A percentile compares a stretch with the other conserved stretches of the same genome.
Conservation (phyloP, 1,284 basidiomycete genomes). For the Ganoderma sp. region DNA sequence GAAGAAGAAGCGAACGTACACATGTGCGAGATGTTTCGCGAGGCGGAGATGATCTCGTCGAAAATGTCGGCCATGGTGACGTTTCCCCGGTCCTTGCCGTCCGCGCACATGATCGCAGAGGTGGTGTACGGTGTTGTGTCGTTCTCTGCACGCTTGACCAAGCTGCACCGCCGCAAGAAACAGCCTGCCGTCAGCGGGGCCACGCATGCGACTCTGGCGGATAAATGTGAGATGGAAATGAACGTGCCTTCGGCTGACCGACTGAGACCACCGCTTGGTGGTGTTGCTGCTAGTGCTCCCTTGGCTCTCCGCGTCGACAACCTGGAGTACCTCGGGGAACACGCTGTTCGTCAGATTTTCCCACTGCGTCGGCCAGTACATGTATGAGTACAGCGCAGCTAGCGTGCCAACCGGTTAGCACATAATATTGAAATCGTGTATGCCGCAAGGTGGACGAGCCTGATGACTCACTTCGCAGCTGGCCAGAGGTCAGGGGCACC, state of each 20-base stretch:
- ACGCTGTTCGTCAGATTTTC: slow-evolving; percentile 10
- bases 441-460: neutral
- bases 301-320: slow-evolving; percentile 18
- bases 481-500: slow-evolving; percentile 12
- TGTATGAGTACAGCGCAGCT: neutral
- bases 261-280: slow-evolving; percentile 17
- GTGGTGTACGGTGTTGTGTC: neutral
- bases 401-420: neutral
- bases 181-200: neutral
- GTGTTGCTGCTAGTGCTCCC: slow-evolving; percentile 13
- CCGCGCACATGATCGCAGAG: slow-evolving; percentile 29
- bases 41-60: slow-evolving; percentile 22
- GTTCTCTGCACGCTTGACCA: neutral
- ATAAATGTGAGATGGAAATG: too few relatives aligned
- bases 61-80: slow-evolving; percentile 29
- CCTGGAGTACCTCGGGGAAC: slow-evolving; percentile 22
- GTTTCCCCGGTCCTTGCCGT: slow-evolving; percentile 25
- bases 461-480: slow-evolving; percentile 14
- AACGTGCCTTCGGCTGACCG: neutral
- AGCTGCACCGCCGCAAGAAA: neutral
- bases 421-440: neutral
- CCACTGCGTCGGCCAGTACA: slow-evolving; percentile 8
- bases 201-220: neutral
- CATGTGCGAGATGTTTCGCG: slow-evolving; percentile 27
- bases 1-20: slow-evolving; percentile 21